Evolutionary conservation across 768 basidiomycete genomes (phyloP).

Genomic region (Tulasnella sp.): DNA sequence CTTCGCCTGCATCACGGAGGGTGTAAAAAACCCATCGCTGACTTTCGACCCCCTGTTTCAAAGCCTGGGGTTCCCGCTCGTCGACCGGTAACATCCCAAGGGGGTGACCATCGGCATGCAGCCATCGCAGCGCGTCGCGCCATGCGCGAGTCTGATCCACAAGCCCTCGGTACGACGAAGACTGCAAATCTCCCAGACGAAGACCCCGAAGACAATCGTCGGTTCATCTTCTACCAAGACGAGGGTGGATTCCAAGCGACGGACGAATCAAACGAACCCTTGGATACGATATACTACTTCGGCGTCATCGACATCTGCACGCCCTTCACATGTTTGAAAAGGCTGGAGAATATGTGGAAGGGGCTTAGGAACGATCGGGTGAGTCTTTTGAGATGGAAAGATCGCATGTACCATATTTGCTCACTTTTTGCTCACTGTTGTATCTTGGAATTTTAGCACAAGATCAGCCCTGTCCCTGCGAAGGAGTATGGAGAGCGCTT

Average conservation of each 20-base stretch:
- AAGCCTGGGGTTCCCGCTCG: slow-evolving; percentile 63
- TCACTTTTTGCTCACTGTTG: neutral
- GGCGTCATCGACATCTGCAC: slow-evolving; percentile 97
- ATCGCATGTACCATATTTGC: too few species aligned
- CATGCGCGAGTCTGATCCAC: slow-evolving; percentile 72
- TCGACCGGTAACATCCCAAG: slow-evolving; percentile 49
- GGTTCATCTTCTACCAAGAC: slow-evolving; percentile 93
- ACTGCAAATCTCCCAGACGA: slow-evolving; percentile 50
- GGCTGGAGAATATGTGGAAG: slow-evolving; percentile 86
- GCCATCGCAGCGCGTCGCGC: slow-evolving; percentile 79
- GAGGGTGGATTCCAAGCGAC: slow-evolving; percentile 90
- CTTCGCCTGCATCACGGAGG: neutral
- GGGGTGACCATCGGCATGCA: slow-evolving; percentile 46
- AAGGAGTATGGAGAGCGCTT: slow-evolving; percentile 82
- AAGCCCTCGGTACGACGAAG: slow-evolving; percentile 45
- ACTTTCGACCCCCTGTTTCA: slow-evolving; percentile 11
- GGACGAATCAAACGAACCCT: slow-evolving; percentile 63
- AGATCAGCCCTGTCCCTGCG: slow-evolving; percentile 89
- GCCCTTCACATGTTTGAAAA: slow-evolving; percentile 70
- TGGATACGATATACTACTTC: slow-evolving; percentile 82
- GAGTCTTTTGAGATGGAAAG: slow-evolving; percentile 33
- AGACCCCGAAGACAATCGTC: slow-evolving; percentile 48
- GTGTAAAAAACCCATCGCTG: neutral
- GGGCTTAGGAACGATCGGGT: slow-evolving; percentile 79
- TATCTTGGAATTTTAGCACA: slow-evolving; percentile 48